Evolutionary conservation across 129 eudicot species (phyloP).

Genomic region (Pulicaria dysenterica): DNA sequence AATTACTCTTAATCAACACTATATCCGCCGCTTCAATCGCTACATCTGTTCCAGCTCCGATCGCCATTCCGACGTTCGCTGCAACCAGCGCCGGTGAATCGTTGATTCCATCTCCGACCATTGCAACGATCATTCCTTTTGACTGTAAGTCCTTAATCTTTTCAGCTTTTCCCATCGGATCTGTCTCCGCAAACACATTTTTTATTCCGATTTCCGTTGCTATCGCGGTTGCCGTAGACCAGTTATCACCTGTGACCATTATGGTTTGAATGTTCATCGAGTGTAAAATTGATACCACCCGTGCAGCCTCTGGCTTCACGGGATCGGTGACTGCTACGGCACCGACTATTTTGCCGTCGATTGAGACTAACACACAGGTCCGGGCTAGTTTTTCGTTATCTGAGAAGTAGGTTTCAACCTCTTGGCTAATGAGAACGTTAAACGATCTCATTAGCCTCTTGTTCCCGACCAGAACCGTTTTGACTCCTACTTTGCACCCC

Average conservation of each 20-base stretch:
- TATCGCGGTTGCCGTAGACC: constrained; percentile 89
- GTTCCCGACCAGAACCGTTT: constrained; percentile 67
- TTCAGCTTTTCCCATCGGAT: constrained; percentile 93
- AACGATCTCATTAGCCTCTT: constrained; percentile 72
- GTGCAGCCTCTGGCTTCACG: constrained; percentile 89
- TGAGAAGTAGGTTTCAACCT: constrained; percentile 62
- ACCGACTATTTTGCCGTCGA: constrained; percentile 65
- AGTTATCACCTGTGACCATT: constrained; percentile 97
- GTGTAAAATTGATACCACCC: constrained; percentile 65
- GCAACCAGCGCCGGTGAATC: constrained; percentile 98
- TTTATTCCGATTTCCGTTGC: constrained; percentile 72
- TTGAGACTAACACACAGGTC: constrained; percentile 71
- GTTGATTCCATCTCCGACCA: constrained; percentile 98
- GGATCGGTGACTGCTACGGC: constrained; percentile 92
- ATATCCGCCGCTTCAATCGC: constrained; percentile 98
- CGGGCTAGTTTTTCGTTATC: constrained; percentile 81
- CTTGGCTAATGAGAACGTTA: constrained; percentile 51
- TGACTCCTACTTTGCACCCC: constrained; percentile 71
- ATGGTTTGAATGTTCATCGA: constrained; percentile 71
- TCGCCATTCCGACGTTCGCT: constrained; percentile 95
- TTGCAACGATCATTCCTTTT: constrained; percentile 79
- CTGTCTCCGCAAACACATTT: constrained; percentile 87
- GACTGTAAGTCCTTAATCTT: constrained; percentile 85
- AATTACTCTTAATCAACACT: constrained; percentile 72
- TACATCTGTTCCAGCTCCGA: constrained; percentile 96